A percentile compares a stretch with the other conserved stretches of the same genome.
These are phyloP conservation scores for Sedum album DNA, from an alignment of 164 flowering plant species.

Conservation along the genomic window DNA sequence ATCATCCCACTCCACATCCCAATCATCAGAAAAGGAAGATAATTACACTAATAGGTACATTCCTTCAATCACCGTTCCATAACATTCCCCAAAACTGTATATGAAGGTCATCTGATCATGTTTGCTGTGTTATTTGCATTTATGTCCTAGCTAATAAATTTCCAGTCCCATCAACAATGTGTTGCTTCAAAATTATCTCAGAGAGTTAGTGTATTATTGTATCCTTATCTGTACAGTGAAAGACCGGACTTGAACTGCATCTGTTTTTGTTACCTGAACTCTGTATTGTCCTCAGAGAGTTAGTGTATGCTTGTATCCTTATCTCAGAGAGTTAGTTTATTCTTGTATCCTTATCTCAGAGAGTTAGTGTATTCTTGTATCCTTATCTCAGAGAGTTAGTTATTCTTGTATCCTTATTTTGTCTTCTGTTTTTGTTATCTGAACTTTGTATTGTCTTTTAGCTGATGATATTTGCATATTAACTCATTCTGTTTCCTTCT, in stretches of 20 bases:
- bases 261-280: too few relatives aligned
- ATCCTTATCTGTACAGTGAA: background rate
- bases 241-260: too few relatives aligned
- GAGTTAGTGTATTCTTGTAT: background rate
- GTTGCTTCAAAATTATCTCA: too few relatives aligned
- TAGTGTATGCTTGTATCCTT: background rate
- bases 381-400: background rate
- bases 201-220: background rate
- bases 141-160: background rate
- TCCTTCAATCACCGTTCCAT: slow-evolving; percentile 1
- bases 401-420: background rate
- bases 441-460: background rate
- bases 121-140: background rate
- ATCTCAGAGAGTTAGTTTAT: background rate
- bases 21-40: slow-evolving; percentile 48
- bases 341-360: background rate
- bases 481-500: slow-evolving; percentile 12
- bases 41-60: slow-evolving; percentile 36
- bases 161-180: background rate
- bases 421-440: background rate
- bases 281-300: too few relatives aligned
- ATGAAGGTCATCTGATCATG: background rate
- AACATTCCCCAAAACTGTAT: background rate
- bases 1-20: slow-evolving; percentile 40
- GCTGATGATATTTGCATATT: background rate